Conservation (phyloP, 169 alveolate species). For the Plasmodium billcollinsi region DNA sequence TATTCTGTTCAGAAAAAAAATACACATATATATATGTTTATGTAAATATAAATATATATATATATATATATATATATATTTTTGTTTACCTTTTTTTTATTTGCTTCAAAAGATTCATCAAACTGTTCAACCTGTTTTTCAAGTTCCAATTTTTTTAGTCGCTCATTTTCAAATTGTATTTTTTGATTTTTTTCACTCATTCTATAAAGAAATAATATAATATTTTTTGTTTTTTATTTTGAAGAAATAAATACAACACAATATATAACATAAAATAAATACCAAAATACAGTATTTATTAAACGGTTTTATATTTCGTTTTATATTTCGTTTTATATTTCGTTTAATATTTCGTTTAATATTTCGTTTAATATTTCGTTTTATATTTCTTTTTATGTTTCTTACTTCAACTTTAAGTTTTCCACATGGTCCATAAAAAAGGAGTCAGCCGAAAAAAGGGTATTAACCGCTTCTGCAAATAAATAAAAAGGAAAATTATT, state of each 20-base stretch:
- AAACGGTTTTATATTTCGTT: too few species aligned
- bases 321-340: too few species aligned
- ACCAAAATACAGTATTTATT: not conserved
- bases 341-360: too few species aligned
- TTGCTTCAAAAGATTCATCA: conserved; percentile 53
- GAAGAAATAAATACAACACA: not conserved
- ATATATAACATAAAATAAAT: not conserved
- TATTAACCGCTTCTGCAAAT: conserved; percentile 54
- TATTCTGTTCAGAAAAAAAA: conserved; percentile 15
- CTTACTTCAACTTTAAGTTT: conserved; percentile 65
- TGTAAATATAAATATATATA: not conserved
- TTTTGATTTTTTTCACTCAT: conserved; percentile 61
- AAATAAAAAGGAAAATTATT: not conserved
- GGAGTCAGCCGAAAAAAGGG: conserved; percentile 62
- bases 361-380: too few species aligned
- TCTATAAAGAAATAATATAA: conserved; percentile 5
- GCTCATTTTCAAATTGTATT: conserved; percentile 58
- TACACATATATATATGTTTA: not conserved
- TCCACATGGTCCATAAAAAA: conserved; percentile 63
- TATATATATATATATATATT: not conserved
- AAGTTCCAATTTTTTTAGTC: conserved; percentile 55
- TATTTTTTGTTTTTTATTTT: too few species aligned
- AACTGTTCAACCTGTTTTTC: conserved; percentile 65
- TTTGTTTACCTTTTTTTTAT: conserved; percentile 47
- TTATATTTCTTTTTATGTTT: not conserved